Percentiles rank a stretch among this genome's conserved stretches.
Conservation (phyloP, 164 flowering plant genomes). For the Akebia trifoliata region DNA sequence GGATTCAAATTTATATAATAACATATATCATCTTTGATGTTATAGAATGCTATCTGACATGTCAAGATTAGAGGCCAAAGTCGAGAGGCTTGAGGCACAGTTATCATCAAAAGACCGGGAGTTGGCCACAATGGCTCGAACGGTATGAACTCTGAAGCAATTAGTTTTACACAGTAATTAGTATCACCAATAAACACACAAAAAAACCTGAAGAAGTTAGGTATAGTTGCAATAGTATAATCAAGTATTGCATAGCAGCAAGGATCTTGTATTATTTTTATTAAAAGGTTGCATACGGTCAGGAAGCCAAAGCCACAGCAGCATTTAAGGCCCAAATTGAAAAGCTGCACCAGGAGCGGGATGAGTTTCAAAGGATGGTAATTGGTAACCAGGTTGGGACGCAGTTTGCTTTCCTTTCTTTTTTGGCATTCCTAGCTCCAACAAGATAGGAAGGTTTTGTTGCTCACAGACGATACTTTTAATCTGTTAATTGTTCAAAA, state of each 20-base stretch:
- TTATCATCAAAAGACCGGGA: conserved; percentile 85
- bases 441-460: not conserved
- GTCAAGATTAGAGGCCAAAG: conserved; percentile 91
- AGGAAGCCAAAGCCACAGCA: conserved; percentile 94
- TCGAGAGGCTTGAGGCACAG: conserved; percentile 91
- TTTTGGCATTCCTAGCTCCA: not conserved
- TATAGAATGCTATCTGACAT: conserved; percentile 77
- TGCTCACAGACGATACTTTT: not conserved
- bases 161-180: not conserved
- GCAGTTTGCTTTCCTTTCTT: not conserved
- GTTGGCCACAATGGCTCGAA: conserved; percentile 86
- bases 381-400: conserved; percentile 85
- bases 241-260: not conserved
- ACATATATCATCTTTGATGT: conserved; percentile 8
- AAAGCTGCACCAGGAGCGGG: conserved; percentile 91
- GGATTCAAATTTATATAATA: not conserved
- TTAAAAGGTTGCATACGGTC: conserved; percentile 11
- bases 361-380: conserved; percentile 98
- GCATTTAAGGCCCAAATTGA: conserved; percentile 86
- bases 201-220: too few species aligned
- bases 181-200: not conserved
- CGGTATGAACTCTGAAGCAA: conserved; percentile 32
- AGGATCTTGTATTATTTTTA: conserved; percentile 9
- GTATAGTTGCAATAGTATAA: not conserved
- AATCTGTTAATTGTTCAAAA: conserved; percentile 19